Evolutionary conservation across 805 yeast genomes (phyloP).

Genomic region (Pichia thaimueangensis): DNA sequence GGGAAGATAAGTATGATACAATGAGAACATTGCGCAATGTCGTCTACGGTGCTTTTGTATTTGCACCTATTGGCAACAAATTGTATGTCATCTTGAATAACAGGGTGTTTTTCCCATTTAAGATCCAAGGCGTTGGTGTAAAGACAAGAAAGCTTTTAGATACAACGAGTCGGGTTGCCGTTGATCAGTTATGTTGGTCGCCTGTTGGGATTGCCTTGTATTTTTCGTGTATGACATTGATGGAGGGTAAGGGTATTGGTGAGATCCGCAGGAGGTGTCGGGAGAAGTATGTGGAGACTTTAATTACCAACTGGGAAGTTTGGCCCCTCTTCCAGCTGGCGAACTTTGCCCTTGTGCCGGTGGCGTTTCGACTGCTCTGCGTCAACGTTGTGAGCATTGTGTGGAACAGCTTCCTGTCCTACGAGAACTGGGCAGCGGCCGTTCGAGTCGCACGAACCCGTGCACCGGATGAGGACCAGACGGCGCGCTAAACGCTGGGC

Average conservation of each 20-base stretch:
- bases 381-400: slow-evolving; percentile 69
- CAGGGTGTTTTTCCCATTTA: slow-evolving; percentile 33
- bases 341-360: slow-evolving; percentile 74
- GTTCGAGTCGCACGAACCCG: no score
- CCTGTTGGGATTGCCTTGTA: slow-evolving; percentile 74
- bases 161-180: slow-evolving; percentile 45
- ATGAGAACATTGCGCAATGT: slow-evolving; percentile 41
- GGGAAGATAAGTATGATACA: neutral
- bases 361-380: slow-evolving; percentile 56
- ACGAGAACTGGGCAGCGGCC: neutral
- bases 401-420: slow-evolving; percentile 69
- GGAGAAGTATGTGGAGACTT: slow-evolving; percentile 62
- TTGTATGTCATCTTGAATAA: slow-evolving; percentile 71
- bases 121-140: slow-evolving; percentile 7
- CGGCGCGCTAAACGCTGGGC: neutral
- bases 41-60: slow-evolving; percentile 64
- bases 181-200: slow-evolving; percentile 73
- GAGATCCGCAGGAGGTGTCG: neutral
- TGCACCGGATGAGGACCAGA: neutral
- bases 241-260: slow-evolving; percentile 33
- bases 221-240: slow-evolving; percentile 55
- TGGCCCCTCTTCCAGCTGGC: slow-evolving; percentile 87
- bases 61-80: slow-evolving; percentile 66
- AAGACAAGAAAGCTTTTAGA: slow-evolving; percentile 25
- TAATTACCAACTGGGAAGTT: slow-evolving; percentile 70